phyloP scores from a whole-genome alignment of 441 rosid species.

The Cnidoscolus chayamansa region DNA sequence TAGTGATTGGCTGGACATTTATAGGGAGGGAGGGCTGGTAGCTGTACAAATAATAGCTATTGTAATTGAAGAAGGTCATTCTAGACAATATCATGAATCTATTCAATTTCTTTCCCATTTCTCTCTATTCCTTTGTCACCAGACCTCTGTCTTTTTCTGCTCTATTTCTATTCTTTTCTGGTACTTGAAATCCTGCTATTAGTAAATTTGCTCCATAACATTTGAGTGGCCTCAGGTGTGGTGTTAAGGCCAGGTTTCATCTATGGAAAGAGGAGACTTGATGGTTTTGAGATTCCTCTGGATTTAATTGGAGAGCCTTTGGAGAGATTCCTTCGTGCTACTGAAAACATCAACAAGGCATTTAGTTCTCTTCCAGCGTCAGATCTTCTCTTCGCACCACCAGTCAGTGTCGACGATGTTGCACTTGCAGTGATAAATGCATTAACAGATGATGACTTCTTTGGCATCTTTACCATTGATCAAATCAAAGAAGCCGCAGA shows the following conservation, averaged over 20 bases:
- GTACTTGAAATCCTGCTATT: too few species aligned
- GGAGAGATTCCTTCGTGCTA: constrained; percentile 55
- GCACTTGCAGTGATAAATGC: constrained; percentile 74
- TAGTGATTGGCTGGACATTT: too few species aligned
- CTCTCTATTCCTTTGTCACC: too few species aligned
- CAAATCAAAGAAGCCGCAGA: constrained; percentile 91
- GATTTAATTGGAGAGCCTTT: constrained; percentile 71
- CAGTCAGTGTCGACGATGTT: constrained; percentile 70
- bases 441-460: constrained; percentile 65
- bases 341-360: constrained; percentile 63
- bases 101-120: too few species aligned
- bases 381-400: constrained; percentile 77
- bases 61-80: too few species aligned
- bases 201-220: too few species aligned
- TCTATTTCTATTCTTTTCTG: too few species aligned
- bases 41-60: too few species aligned
- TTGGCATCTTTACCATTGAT: constrained; percentile 81
- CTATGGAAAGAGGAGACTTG: constrained; percentile 66
- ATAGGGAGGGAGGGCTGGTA: too few species aligned
- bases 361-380: constrained; percentile 79
- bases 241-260: constrained; percentile 85
- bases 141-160: too few species aligned
- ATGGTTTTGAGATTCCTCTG: constrained; percentile 76
- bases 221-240: constrained; percentile 49
- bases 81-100: too few species aligned